phyloP scores from a whole-genome alignment of 2,329 filamentous ascomycete genomes.

The Trichoderma harzianum region DNA sequence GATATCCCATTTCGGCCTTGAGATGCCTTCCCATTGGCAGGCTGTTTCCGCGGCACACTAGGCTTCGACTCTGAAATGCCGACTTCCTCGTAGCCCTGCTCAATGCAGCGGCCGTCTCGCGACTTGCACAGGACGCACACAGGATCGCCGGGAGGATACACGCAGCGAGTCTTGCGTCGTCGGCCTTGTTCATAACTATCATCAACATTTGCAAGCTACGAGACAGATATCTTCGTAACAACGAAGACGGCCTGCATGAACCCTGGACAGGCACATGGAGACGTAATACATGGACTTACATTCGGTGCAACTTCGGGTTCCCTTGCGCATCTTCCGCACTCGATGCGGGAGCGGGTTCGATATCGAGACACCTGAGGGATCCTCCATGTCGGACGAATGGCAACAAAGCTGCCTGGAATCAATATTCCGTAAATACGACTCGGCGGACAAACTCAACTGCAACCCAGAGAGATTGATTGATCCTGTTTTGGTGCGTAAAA shows the following conservation, averaged over 20 bases:
- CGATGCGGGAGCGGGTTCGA: neutral
- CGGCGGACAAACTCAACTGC: neutral
- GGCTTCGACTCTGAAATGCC: neutral
- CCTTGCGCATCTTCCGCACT: constrained; percentile 26
- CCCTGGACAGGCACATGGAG: neutral
- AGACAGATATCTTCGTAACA: neutral
- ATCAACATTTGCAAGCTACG: neutral
- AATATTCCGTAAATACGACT: neutral
- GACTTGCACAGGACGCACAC: constrained; percentile 40
- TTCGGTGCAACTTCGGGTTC: constrained; percentile 28
- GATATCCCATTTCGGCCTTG: neutral
- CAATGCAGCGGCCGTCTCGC: constrained; percentile 19
- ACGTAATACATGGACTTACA: constrained; percentile 19
- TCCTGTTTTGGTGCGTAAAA: neutral
- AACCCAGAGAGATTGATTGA: neutral
- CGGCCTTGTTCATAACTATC: constrained; percentile 33
- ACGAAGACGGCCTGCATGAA: neutral
- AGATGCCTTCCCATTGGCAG: neutral
- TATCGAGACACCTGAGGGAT: neutral
- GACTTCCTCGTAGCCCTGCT: constrained; percentile 15
- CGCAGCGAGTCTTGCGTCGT: constrained; percentile 46
- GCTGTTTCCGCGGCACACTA: neutral
- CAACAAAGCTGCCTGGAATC: neutral
- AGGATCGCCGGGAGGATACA: constrained; percentile 36
- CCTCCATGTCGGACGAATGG: constrained; percentile 7